Evolutionary conservation across 257 asterid genomes (phyloP), one percentile per base, ranked within the genome.

Genomic region (Solanum stenotomum): DNA sequence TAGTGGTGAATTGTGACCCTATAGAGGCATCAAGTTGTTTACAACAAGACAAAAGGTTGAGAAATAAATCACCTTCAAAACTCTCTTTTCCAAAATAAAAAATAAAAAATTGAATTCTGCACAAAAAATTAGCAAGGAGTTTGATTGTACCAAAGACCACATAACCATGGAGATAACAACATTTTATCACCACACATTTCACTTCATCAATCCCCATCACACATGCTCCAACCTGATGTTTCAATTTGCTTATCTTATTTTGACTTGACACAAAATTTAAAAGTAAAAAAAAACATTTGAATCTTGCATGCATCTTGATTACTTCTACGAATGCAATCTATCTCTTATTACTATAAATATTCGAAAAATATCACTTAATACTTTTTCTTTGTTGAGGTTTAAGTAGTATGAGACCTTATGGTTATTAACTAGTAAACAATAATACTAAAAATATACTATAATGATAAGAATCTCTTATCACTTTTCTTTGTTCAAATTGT

Each of bases 271-370:
- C 0, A 7, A 52, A 52, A 16, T 52, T 52, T 52, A 2, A 0
- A 46, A 49, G 1, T 6, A 16, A 52, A 52, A 6, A 5, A 16
- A 18, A 6, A 1, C 0, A 56, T 18, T 56, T 52, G 0, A 52
- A 52, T 52, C 52, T 44, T 44, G 16, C 6, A 44, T 16, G 9
- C 9, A 0, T 52, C 61, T 52, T 1, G 31, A 29, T 29, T 29
- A 29, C 31, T 29, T 29, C 31, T 49, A 5, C 22, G 61, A 49
- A 2, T 49, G 23, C 22, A 49, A 46, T 15, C 0, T 2, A 52
- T 5, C 22, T 52, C 61, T 52, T 37, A 37, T 38, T 38, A 38
- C 8, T 38, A 38, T 38, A 38, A 38, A 40, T 40, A 40, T 0
- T 40, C 12, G 12, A 40, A 40, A 40, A 40, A 40, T 40, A 40